Base-by-base conservation (phyloP, 192 early-diverging fungal genomes). In the Coemansia sp. region DNA sequence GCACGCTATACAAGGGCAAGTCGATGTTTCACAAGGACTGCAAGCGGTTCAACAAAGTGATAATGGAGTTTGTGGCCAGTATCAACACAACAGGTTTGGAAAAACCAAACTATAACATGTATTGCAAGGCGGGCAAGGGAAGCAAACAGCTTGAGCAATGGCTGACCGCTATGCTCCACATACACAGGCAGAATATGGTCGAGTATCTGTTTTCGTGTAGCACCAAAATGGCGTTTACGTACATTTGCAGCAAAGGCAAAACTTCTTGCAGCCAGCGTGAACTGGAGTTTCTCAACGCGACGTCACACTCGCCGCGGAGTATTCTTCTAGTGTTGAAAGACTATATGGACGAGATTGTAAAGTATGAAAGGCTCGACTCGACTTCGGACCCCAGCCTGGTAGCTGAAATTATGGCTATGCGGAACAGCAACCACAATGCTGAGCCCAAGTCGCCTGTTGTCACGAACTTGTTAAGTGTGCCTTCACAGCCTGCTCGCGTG, bases 111-210 rank as follows among this genome's bases (percentile, higher is more conserved):
- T 24, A 5, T 2, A 26, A 47, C 1, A 47, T 59, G 37, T 66
- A 58, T 18, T 17, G 9, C 2, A 52, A 44, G 49, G 28, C 56
- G 0, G 64, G 56, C 12, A 56, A 58, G 15, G 34, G 56, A 5
- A 64, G 52, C 61, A 76, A 67, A 36, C 56, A 67, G 21, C 58
- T 76, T 5, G 68, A 76, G 48, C 68, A 70, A 44, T 76, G 74
- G 74, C 56, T 67, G 2, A 55, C 47, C 9, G 60, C 61, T 3
- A 76, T 76, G 74, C 64, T 76, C 42, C 50, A 59, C n/a, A 40
- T 46, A 3, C 74, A 76, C 31, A 49, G 42, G 11, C 15, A 25
- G 17, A 50, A 56, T 2, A 70, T 76, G 68, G 56, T 68, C 0
- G 10, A 47, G 4, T 76, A 70, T 20, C 36, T 76, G n/a, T 49